phyloP scores from a whole-genome alignment of 805 yeast genomes.

The Danielia oregonensis region DNA sequence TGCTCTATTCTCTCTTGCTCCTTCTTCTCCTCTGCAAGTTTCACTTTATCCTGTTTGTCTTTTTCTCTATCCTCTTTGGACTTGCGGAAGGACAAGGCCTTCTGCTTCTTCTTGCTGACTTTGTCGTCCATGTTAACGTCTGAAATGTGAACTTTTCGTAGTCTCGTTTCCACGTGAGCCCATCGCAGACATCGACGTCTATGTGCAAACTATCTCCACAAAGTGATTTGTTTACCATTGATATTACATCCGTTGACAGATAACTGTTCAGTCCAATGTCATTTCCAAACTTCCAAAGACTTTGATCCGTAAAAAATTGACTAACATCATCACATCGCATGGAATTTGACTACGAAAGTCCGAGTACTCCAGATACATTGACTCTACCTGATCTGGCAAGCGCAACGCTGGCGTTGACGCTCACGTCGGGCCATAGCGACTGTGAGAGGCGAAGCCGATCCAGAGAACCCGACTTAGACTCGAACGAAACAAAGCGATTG shows the following conservation, averaged over 20 bases:
- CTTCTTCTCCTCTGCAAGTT: conserved; percentile 22
- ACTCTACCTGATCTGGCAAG: conserved; percentile 14
- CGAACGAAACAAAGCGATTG: neutral
- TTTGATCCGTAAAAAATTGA: too few species aligned
- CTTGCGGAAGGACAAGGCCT: conserved; percentile 56
- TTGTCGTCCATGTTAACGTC: conserved; percentile 24
- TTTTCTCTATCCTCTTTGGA: conserved; percentile 38
- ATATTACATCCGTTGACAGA: too few species aligned
- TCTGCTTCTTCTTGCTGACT: conserved; percentile 62
- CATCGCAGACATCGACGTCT: neutral
- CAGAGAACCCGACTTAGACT: neutral
- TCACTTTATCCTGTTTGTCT: conserved; percentile 29
- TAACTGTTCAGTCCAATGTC: too few species aligned
- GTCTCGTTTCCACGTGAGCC: neutral
- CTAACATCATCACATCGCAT: too few species aligned
- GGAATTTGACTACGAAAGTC: neutral
- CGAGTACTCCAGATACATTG: neutral
- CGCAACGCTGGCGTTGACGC: conserved; percentile 13
- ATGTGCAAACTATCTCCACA: neutral
- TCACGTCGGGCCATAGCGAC: conserved; percentile 3
- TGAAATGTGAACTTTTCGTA: neutral
- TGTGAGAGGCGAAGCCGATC: conserved; percentile 4
- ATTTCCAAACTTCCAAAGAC: too few species aligned
- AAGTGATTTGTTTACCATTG: too few species aligned
- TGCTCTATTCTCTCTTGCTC: conserved; percentile 1